These are phyloP conservation scores for Citrullus colocynthis DNA, from an alignment of 306 rosid species.

Conservation along the genomic window DNA sequence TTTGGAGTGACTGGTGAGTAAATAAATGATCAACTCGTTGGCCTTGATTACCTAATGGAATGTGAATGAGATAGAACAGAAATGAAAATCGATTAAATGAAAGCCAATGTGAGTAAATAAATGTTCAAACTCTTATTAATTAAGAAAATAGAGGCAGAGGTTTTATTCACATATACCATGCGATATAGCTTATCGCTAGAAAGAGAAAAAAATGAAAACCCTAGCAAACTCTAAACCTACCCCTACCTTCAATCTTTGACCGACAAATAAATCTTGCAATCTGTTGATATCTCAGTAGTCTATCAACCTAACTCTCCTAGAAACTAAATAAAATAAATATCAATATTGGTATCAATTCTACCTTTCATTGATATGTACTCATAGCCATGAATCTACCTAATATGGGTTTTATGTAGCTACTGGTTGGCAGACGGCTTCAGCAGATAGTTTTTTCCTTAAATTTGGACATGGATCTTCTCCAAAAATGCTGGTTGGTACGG, in stretches of 20 bases:
- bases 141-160: not conserved
- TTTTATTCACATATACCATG: not conserved
- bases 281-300: not conserved
- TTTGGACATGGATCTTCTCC: constrained; percentile 63
- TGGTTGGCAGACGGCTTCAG: constrained; percentile 52
- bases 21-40: not conserved
- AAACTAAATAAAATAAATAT: not conserved
- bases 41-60: not conserved
- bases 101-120: too few species aligned
- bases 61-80: not conserved
- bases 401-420: not conserved
- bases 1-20: not conserved
- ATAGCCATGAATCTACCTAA: not conserved
- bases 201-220: not conserved
- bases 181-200: not conserved
- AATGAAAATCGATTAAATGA: not conserved
- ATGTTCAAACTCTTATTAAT: not conserved
- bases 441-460: constrained; percentile 35
- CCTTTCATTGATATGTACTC: not conserved
- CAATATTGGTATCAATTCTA: not conserved
- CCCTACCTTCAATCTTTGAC: not conserved
- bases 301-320: not conserved
- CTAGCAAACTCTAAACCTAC: not conserved
- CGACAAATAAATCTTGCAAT: not conserved
- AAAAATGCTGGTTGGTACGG: constrained; percentile 34